A percentile compares a stretch with the other conserved stretches of the same genome.
phyloP scores from a whole-genome alignment of 1,139 yeast species.

The Debaryomyces sp. region DNA sequence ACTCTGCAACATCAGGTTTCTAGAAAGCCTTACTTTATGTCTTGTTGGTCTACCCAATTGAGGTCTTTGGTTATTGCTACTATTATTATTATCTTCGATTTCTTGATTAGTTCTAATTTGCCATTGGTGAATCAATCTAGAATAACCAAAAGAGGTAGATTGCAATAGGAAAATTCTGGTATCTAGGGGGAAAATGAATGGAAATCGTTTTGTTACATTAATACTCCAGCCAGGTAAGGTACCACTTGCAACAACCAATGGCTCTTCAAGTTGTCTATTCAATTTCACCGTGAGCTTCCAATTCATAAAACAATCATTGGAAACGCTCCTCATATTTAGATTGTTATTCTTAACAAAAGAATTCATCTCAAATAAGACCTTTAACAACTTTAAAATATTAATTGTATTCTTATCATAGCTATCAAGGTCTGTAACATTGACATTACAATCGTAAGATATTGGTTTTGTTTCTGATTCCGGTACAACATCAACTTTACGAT shows the following conservation, averaged over 20 bases:
- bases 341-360: slow-evolving; percentile 29
- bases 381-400: slow-evolving; percentile 57
- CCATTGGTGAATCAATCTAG: slow-evolving; percentile 83
- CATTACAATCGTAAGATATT: slow-evolving; percentile 16
- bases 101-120: slow-evolving; percentile 55
- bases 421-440: slow-evolving; percentile 36
- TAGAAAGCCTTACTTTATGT: slow-evolving; percentile 77
- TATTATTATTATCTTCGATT: slow-evolving; percentile 25
- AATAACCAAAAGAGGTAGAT: slow-evolving; percentile 90
- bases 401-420: slow-evolving; percentile 49
- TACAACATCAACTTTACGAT: slow-evolving; percentile 38
- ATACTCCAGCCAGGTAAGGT: slow-evolving; percentile 87
- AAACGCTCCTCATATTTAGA: slow-evolving; percentile 22
- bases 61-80: slow-evolving; percentile 21
- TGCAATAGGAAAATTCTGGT: slow-evolving; percentile 78
- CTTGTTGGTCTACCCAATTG: slow-evolving; percentile 78
- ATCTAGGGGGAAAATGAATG: slow-evolving; percentile 85
- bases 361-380: slow-evolving; percentile 54
- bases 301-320: slow-evolving; percentile 61
- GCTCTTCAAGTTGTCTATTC: slow-evolving; percentile 87
- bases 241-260: slow-evolving; percentile 85
- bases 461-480: slow-evolving; percentile 17
- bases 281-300: slow-evolving; percentile 86
- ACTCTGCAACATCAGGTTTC: slow-evolving; percentile 72
- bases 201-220: slow-evolving; percentile 67